Conservation (phyloP, 495 filamentous ascomycete genomes). For the Penicillium turbatum region DNA sequence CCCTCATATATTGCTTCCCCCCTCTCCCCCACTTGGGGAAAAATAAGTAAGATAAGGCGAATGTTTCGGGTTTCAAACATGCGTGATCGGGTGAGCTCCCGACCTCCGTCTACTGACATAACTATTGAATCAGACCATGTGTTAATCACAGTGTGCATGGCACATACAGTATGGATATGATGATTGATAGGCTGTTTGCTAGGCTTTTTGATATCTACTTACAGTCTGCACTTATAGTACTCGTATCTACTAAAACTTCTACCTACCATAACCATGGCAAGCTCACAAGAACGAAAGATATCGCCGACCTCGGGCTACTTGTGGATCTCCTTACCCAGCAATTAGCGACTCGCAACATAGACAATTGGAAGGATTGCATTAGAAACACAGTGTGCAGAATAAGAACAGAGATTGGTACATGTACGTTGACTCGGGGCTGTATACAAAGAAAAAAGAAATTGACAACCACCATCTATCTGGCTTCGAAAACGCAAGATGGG, state of each 20-base stretch:
- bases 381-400: too few species aligned
- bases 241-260: too few species aligned
- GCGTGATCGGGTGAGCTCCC: slow-evolving; percentile 5
- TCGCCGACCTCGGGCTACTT: background rate
- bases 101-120: background rate
- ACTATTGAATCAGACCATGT: too few species aligned
- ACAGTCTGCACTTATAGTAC: too few species aligned
- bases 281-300: background rate
- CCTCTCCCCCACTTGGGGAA: background rate
- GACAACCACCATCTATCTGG: background rate
- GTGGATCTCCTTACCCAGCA: background rate
- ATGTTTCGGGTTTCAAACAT: slow-evolving; percentile 1
- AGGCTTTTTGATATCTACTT: too few species aligned
- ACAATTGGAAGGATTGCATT: too few species aligned
- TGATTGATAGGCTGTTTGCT: too few species aligned
- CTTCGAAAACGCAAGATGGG: background rate
- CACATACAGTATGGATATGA: too few species aligned
- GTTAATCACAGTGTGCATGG: too few species aligned
- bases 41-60: background rate
- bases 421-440: background rate
- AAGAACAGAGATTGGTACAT: background rate
- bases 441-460: background rate
- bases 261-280: too few species aligned
- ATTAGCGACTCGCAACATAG: background rate
- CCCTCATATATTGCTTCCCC: background rate